Conservation (phyloP, 108 stramenopile species). For the Conticribra weissflogii region DNA sequence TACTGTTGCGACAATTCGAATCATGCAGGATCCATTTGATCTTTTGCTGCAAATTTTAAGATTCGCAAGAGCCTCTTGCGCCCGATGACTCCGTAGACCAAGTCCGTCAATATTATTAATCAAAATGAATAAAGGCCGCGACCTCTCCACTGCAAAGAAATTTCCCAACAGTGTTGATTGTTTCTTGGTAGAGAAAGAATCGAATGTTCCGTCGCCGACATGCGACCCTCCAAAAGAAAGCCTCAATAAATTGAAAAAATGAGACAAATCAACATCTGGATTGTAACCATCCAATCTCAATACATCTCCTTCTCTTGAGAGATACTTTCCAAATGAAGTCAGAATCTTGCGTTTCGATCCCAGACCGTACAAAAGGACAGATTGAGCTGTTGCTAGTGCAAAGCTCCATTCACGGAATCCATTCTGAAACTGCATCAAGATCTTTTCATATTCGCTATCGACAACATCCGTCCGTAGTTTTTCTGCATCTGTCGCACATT, state of each 20-base stretch:
- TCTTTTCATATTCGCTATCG: conserved; percentile 4
- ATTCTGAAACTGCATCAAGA: conserved; percentile 16
- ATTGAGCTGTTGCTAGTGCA: conserved; percentile 63
- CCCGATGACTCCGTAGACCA: conserved; percentile 48
- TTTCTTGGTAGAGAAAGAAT: too few relatives aligned
- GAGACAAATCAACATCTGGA: conserved; percentile 46
- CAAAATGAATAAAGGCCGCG: conserved; percentile 63
- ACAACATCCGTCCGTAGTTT: conserved; percentile 11
- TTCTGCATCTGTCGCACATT: conserved; percentile 24
- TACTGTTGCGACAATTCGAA: conserved; percentile 74
- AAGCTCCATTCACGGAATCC: conserved; percentile 68
- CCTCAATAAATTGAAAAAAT: conserved; percentile 50
- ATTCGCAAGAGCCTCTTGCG: conserved; percentile 67
- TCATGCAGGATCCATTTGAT: conserved; percentile 33
- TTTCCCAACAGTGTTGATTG: conserved; percentile 56
- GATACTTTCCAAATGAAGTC: conserved; percentile 55
- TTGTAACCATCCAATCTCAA: conserved; percentile 49
- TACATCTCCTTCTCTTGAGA: conserved; percentile 49
- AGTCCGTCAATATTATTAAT: conserved; percentile 79
- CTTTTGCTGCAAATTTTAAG: conserved; percentile 56
- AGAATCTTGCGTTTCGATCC: conserved; percentile 71
- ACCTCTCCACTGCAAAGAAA: conserved; percentile 38
- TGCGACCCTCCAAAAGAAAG: not conserved
- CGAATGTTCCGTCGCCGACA: too few relatives aligned
- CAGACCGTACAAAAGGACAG: conserved; percentile 73